phyloP scores from a whole-genome alignment of 2,329 filamentous ascomycete genomes.

The Cadophora sp. region DNA sequence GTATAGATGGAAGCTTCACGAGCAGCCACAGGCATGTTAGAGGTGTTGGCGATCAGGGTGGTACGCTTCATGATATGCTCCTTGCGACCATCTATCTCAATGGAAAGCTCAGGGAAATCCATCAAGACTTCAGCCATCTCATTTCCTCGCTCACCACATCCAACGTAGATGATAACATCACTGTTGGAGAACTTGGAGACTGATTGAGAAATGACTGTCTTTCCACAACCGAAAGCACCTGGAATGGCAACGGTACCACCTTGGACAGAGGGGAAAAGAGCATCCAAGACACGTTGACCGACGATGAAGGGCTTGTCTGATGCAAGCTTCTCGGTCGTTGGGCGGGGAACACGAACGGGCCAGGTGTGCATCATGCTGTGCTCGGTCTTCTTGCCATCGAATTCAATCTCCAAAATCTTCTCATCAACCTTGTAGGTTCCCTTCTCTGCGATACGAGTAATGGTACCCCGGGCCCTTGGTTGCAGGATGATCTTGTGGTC shows the following conservation, averaged over 20 bases:
- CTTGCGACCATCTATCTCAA: conserved; percentile 90
- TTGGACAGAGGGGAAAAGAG: conserved; percentile 94
- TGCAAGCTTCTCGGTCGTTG: conserved; percentile 88
- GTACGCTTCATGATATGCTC: conserved; percentile 99
- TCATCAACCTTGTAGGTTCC: conserved; percentile 94
- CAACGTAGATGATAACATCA: conserved; percentile 98
- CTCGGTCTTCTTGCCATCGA: conserved; percentile 93
- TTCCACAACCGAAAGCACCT: conserved; percentile 97
- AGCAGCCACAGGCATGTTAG: conserved; percentile 99
- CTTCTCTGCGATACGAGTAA: conserved; percentile 88
- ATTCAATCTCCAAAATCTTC: conserved; percentile 94
- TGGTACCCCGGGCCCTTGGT: conserved; percentile 87
- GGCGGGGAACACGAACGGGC: conserved; percentile 95
- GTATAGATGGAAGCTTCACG: conserved; percentile 99
- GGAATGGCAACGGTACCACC: conserved; percentile 98
- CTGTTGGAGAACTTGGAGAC: conserved; percentile 99
- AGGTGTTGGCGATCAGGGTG: conserved; percentile 97
- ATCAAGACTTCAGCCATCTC: conserved; percentile 99
- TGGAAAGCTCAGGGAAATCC: conserved; percentile 98
- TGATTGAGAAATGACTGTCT: conserved; percentile 98
- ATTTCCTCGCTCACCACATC: conserved; percentile 90
- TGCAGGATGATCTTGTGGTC: conserved; percentile 94
- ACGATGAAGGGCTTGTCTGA: conserved; percentile 93
- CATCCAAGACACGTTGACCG: conserved; percentile 94
- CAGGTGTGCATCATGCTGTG: conserved; percentile 99